Evolutionary conservation across 768 basidiomycete species (phyloP).

Genomic region (Boletus eberwhitei): DNA sequence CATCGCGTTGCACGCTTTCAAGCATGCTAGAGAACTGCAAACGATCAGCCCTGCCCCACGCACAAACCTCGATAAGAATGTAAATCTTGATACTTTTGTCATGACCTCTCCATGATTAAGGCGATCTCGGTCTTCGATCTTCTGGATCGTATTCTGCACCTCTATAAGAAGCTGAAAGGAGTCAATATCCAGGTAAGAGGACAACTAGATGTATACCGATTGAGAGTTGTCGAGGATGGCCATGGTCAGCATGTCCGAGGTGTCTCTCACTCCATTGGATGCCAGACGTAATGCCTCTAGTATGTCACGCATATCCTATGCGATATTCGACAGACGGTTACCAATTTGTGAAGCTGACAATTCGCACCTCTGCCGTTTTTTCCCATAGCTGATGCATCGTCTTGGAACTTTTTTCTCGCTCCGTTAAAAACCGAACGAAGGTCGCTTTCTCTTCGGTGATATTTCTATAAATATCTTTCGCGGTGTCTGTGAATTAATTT

Average conservation of each 20-base stretch:
- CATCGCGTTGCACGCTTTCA: slow-evolving; percentile 22
- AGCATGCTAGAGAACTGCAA: slow-evolving; percentile 25
- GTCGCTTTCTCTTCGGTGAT: slow-evolving; percentile 55
- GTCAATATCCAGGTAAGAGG: slow-evolving; percentile 3
- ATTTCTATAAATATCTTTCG: slow-evolving; percentile 65
- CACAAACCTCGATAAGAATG: neutral
- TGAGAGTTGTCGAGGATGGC: slow-evolving; percentile 15
- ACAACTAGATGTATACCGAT: slow-evolving; percentile 15
- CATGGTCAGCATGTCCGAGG: slow-evolving; percentile 20
- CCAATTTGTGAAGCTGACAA: neutral
- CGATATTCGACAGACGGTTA: neutral
- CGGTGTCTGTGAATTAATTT: slow-evolving; percentile 44
- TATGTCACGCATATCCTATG: slow-evolving; percentile 30
- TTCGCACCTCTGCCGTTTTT: slow-evolving; percentile 23
- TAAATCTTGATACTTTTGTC: slow-evolving; percentile 20
- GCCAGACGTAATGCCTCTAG: slow-evolving; percentile 19
- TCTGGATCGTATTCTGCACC: slow-evolving; percentile 15
- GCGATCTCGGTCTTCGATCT: slow-evolving; percentile 21
- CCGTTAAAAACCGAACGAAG: slow-evolving; percentile 44
- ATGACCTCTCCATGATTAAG: slow-evolving; percentile 18
- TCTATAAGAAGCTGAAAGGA: slow-evolving; percentile 23
- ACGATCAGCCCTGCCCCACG: slow-evolving; percentile 13
- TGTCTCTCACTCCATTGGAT: slow-evolving; percentile 16
- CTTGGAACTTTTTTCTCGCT: slow-evolving; percentile 40
- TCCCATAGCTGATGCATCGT: slow-evolving; percentile 31